Evolutionary conservation across 2,329 filamentous ascomycete genomes (phyloP), one percentile per base, ranked within the genome.

Genomic region (Pseudogymnoascus sp.): DNA sequence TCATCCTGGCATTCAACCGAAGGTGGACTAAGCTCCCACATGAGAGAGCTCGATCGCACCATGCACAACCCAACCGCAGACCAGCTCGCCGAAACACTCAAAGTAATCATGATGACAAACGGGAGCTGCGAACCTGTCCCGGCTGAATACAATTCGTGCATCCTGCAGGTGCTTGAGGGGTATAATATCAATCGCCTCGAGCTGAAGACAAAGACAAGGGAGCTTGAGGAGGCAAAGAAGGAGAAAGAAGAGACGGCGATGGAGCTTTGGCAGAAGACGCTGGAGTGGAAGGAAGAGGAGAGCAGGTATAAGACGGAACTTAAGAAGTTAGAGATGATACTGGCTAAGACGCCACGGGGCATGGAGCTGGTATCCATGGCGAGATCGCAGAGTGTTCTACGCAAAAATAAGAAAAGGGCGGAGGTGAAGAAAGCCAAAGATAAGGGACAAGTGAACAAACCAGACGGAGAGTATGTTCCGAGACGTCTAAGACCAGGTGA

Each of bases 81-180:
- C 60, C 70, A 72, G 45, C 69, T 72, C 65, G 70, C 66, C 0
- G 71, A 73, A 45, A 70, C 69, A 22, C 60, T 73, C 5, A 69
- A 72, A 60, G 69, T 72, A 1, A 65, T 70, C 2, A 71, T 73
- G 70, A 73, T 73, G 71, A 72, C 64, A 12, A 64, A 68, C 52
- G 66, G 63, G n/a, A 65, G 62, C 2, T 60, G 68, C 22, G 62
- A 66, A 0, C 62, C 70, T 1, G 45, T 73, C 3, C 71, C 71
- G 2, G 62, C 68, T 2, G 64, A 71, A 36, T 72, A 72, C 39
- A 73, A 73, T 35, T 68, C 67, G 28, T 68, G 66, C 49, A 71
- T 73, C 16, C 41, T 72, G n/a, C 68, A 72, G 49, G 64, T 73
- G 22, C 55, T 73, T 2, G 72, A 73, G 60, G 65, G 66, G 3